These are phyloP conservation scores for Neospermospora avenae DNA, from an alignment of 2,329 filamentous ascomycete species.

Conservation along the genomic window DNA sequence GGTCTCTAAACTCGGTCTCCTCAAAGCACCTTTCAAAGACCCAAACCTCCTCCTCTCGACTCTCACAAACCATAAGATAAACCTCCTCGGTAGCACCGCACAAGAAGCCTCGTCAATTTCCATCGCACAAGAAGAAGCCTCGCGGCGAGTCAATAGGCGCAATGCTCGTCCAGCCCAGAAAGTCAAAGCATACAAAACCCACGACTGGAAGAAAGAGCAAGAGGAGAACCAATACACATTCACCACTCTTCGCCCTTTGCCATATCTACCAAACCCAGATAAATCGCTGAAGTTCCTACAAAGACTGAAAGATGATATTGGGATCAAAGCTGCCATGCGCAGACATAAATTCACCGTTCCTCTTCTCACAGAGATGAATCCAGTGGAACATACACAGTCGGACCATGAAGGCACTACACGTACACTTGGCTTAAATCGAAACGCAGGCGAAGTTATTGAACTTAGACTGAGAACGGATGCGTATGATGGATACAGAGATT, in stretches of 20 bases:
- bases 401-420: slow-evolving; percentile 71
- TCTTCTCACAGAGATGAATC: slow-evolving; percentile 93
- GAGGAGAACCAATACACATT: slow-evolving; percentile 72
- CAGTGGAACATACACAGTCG: slow-evolving; percentile 67
- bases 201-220: slow-evolving; percentile 44
- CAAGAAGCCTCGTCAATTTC: slow-evolving; percentile 57
- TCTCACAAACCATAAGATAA: slow-evolving; percentile 57
- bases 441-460: slow-evolving; percentile 86
- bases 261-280: slow-evolving; percentile 72
- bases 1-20: slow-evolving; percentile 60
- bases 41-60: slow-evolving; percentile 46
- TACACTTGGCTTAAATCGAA: slow-evolving; percentile 83
- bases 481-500: slow-evolving; percentile 90
- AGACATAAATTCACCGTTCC: slow-evolving; percentile 82
- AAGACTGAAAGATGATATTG: slow-evolving; percentile 75
- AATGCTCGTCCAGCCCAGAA: slow-evolving; percentile 32
- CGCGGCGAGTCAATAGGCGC: slow-evolving; percentile 44
- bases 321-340: slow-evolving; percentile 79
- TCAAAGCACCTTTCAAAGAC: slow-evolving; percentile 63
- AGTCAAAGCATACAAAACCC: slow-evolving; percentile 39
- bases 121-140: slow-evolving; percentile 46
- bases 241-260: slow-evolving; percentile 68
- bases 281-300: slow-evolving; percentile 70
- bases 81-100: slow-evolving; percentile 60
- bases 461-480: slow-evolving; percentile 87